These are phyloP conservation scores for Fragilaria crotonensis DNA, from an alignment of 108 stramenopile species.

Conservation along the genomic window DNA sequence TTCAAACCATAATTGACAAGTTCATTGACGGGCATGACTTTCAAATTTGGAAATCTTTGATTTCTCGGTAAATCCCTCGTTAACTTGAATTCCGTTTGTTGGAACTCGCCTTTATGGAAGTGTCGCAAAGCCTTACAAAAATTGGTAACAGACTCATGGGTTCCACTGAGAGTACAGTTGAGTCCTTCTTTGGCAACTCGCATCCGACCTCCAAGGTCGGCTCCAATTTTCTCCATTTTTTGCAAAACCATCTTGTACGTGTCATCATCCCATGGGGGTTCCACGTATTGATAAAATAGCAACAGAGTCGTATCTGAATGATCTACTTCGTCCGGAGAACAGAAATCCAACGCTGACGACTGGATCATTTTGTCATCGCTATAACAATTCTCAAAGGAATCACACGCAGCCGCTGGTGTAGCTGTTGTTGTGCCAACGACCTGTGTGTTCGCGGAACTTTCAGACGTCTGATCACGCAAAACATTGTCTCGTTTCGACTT, in stretches of 20 bases:
- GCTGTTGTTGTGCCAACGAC: too few species aligned
- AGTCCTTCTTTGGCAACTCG: conserved; percentile 79
- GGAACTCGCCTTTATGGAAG: conserved; percentile 58
- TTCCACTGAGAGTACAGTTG: conserved; percentile 54
- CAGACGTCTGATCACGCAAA: too few species aligned
- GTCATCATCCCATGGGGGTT: conserved; percentile 42
- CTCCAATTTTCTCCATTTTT: too few species aligned
- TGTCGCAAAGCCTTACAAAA: conserved; percentile 53
- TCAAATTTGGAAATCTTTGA: conserved; percentile 85
- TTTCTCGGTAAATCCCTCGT: conserved; percentile 65
- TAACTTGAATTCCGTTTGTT: conserved; percentile 73
- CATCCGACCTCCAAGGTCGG: conserved; percentile 75
- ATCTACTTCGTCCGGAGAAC: conserved; percentile 7
- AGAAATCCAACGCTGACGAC: conserved; percentile 1
- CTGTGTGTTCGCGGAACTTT: too few species aligned
- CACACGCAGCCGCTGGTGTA: too few species aligned
- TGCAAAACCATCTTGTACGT: conserved; percentile 33
- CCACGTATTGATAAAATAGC: conserved; percentile 78
- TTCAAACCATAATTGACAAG: conserved; percentile 85
- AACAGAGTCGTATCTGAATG: conserved; percentile 58
- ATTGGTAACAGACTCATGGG: conserved; percentile 50
- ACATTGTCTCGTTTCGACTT: too few species aligned
- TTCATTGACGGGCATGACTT: conserved; percentile 83
- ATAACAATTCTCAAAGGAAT: too few species aligned
- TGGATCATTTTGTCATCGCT: conserved; percentile 2